phyloP scores from a whole-genome alignment of 2,329 filamentous ascomycete species.

The Sphaerulina populicola region DNA sequence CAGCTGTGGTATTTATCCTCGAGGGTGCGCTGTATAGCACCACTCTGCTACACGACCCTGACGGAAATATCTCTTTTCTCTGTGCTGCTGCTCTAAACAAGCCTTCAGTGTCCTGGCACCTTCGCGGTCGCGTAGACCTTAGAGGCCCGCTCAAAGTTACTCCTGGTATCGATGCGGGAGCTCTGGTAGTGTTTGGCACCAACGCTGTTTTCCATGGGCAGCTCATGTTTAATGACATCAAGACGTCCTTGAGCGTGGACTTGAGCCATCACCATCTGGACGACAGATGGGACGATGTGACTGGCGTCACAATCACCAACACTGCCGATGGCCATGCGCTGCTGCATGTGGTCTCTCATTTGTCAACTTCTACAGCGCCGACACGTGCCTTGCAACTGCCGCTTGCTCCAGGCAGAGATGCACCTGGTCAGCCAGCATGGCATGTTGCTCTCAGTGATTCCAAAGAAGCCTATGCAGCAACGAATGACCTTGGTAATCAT shows the following conservation, averaged over 20 bases:
- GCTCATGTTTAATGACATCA: conserved; percentile 13
- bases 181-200: conserved; percentile 31
- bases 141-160: conserved; percentile 21
- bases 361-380: conserved; percentile 32
- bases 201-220: conserved; percentile 24
- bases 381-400: conserved; percentile 31
- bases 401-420: conserved; percentile 1
- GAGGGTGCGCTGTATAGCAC: conserved; percentile 11
- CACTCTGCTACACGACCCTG: background rate
- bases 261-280: conserved; percentile 32
- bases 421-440: conserved; percentile 32
- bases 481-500: conserved; percentile 44
- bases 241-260: background rate
- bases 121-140: conserved; percentile 9
- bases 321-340: conserved; percentile 12
- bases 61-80: background rate
- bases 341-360: conserved; percentile 35
- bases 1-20: conserved; percentile 14
- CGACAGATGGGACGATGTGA: conserved; percentile 37
- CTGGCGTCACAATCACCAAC: conserved; percentile 31
- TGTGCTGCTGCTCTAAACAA: too few relatives aligned
- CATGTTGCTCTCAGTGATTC: conserved; percentile 34
- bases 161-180: conserved; percentile 6
- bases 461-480: conserved; percentile 40
- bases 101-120: background rate